phyloP scores from a whole-genome alignment of 1,139 yeast species.

The Pichia sp. region DNA sequence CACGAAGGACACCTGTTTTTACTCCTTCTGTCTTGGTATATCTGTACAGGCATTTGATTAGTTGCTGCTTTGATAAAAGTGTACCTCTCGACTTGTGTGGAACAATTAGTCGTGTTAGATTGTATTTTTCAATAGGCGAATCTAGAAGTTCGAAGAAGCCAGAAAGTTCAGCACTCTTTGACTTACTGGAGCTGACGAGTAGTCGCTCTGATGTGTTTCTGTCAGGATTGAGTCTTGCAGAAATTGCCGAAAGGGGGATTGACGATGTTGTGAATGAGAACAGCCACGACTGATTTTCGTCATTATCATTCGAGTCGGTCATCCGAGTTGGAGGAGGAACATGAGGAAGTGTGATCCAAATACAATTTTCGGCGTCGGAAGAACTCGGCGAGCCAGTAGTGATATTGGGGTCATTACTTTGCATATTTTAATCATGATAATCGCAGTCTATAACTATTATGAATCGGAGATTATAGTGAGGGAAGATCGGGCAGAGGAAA shows the following conservation, averaged over 20 bases:
- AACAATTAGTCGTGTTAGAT: conserved; percentile 6
- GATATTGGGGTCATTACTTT: too few relatives aligned
- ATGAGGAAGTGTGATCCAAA: conserved; percentile 4
- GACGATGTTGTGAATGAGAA: conserved; percentile 4
- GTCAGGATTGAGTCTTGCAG: conserved; percentile 4
- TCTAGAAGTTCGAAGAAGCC: conserved; percentile 1
- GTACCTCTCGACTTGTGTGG: conserved; percentile 9
- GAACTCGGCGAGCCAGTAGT: not conserved
- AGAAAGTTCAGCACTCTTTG: not conserved
- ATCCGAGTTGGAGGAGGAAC: not conserved
- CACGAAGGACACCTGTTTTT: conserved; percentile 10
- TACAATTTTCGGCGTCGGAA: not conserved
- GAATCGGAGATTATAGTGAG: too few relatives aligned
- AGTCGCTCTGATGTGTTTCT: not conserved
- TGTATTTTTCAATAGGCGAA: conserved; percentile 13
- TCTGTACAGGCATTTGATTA: conserved; percentile 2
- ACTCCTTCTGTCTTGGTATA: conserved; percentile 11
- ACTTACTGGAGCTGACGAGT: not conserved
- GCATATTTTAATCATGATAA: too few relatives aligned
- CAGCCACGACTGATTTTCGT: conserved; percentile 1
- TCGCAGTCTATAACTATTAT: too few relatives aligned
- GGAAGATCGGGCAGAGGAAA: too few relatives aligned
- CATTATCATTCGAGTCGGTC: not conserved
- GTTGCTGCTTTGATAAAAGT: conserved; percentile 11
- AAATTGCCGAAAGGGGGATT: conserved; percentile 8